phyloP scores from a whole-genome alignment of 179 eudicot genomes.

The Vitellaria paradoxa region DNA sequence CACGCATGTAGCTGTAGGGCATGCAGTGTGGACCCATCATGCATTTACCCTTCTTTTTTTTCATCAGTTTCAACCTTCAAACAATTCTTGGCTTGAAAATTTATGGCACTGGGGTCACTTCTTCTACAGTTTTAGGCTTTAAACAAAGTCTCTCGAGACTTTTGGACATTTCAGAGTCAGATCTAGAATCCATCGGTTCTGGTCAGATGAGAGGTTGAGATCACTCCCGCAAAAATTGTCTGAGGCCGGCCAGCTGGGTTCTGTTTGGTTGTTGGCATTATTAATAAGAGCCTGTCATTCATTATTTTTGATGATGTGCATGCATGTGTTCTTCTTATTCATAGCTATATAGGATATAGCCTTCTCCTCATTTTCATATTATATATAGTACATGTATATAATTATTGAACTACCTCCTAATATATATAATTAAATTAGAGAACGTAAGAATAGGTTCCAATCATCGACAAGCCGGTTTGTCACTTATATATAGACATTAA shows the following conservation, averaged over 20 bases:
- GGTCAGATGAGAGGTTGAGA: not conserved
- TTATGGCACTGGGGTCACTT: not conserved
- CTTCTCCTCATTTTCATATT: not conserved
- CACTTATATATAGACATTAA: not conserved
- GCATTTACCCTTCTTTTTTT: too few species aligned
- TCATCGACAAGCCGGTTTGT: not conserved
- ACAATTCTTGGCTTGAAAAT: not conserved
- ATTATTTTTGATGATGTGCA: too few species aligned
- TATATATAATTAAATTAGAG: not conserved
- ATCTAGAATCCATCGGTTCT: not conserved
- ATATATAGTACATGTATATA: too few species aligned
- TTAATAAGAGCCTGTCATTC: not conserved
- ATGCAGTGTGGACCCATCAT: too few species aligned
- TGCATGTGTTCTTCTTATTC: not conserved
- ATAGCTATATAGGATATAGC: too few species aligned
- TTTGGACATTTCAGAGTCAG: not conserved
- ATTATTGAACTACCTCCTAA: too few species aligned
- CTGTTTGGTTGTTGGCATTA: not conserved
- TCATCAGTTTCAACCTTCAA: too few species aligned
- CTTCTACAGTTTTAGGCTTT: not conserved
- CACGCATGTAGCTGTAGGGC: too few species aligned
- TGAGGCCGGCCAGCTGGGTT: not conserved
- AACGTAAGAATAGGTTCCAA: not conserved
- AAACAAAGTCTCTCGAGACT: too few species aligned
- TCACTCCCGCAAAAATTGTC: not conserved